These are phyloP conservation scores for Trametes pubescens DNA, from an alignment of 1,284 basidiomycete genomes.

Conservation along the genomic window DNA sequence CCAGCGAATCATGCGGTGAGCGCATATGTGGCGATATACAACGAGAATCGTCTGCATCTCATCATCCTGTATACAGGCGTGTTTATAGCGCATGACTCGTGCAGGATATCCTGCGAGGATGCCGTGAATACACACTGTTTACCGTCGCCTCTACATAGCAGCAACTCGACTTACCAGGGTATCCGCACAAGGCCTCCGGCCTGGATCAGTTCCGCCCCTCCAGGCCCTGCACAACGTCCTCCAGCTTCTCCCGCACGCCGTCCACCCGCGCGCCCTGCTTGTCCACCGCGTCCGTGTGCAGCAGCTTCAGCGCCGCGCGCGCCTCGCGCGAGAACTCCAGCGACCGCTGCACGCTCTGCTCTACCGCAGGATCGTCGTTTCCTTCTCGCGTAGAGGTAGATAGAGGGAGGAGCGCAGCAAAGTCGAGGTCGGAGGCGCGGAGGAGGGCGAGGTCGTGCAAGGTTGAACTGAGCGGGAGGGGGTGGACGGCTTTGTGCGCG, in stretches of 20 bases:
- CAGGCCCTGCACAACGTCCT: conserved; percentile 58
- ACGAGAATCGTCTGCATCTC: no score
- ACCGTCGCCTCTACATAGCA: not conserved
- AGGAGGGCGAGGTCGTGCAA: conserved; percentile 78
- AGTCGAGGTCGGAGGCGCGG: conserved; percentile 64
- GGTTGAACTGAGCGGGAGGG: conserved; percentile 65
- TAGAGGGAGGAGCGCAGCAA: conserved; percentile 52
- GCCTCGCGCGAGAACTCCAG: conserved; percentile 57
- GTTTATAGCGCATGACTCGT: no score
- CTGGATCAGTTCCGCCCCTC: conserved; percentile 18
- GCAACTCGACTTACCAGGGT: not conserved
- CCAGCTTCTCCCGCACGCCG: conserved; percentile 55
- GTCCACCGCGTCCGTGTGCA: conserved; percentile 61
- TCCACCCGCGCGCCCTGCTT: conserved; percentile 60
- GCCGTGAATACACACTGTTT: not conserved
- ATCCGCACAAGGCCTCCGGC: not conserved
- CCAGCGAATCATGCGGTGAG: no score
- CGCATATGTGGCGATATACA: no score
- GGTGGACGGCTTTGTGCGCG: conserved; percentile 43
- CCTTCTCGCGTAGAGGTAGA: conserved; percentile 15
- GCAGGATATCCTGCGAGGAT: not conserved
- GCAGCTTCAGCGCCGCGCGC: conserved; percentile 60
- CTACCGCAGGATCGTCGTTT: conserved; percentile 34
- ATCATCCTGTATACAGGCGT: no score
- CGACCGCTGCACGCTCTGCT: conserved; percentile 57